These are phyloP conservation scores for Hondaea fermentalgiana DNA, from an alignment of 108 stramenopile species.

Conservation along the genomic window DNA sequence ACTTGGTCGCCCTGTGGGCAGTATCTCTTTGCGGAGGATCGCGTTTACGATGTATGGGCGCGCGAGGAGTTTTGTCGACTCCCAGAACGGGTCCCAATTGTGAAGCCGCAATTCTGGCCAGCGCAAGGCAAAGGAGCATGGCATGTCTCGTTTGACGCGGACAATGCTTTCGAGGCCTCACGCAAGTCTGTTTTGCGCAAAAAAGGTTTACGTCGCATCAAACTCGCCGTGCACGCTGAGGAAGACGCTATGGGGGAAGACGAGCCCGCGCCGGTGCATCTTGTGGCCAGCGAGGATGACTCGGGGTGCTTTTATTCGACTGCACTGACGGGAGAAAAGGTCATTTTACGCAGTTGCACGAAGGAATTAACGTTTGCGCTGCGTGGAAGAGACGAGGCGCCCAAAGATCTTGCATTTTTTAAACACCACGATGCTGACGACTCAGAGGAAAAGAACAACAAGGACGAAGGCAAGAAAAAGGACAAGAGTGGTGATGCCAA, in stretches of 20 bases:
- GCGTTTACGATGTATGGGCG: neutral
- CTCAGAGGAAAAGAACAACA: too few relatives aligned
- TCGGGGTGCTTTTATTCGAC: too few relatives aligned
- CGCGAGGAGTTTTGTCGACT: neutral
- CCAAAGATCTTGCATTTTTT: too few relatives aligned
- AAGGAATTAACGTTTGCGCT: too few relatives aligned
- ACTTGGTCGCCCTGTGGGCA: neutral
- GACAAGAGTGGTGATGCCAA: too few relatives aligned
- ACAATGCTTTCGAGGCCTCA: neutral
- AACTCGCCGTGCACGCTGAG: neutral
- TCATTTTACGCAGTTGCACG: too few relatives aligned
- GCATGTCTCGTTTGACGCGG: neutral
- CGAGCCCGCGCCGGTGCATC: too few relatives aligned
- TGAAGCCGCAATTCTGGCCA: neutral
- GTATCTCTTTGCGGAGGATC: neutral
- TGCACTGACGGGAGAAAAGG: too few relatives aligned
- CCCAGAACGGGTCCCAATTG: neutral
- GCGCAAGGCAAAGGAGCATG: neutral
- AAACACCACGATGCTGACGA: too few relatives aligned
- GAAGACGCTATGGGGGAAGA: neutral
- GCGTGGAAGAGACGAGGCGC: too few relatives aligned
- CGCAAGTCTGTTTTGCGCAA: neutral
- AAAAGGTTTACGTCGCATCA: neutral
- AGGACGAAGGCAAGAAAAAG: too few relatives aligned
- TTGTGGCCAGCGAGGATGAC: neutral